Evolutionary conservation across 2,329 filamentous ascomycete genomes (phyloP), one percentile per base, ranked within the genome.

Genomic region (Gnomoniopsis sp.): DNA sequence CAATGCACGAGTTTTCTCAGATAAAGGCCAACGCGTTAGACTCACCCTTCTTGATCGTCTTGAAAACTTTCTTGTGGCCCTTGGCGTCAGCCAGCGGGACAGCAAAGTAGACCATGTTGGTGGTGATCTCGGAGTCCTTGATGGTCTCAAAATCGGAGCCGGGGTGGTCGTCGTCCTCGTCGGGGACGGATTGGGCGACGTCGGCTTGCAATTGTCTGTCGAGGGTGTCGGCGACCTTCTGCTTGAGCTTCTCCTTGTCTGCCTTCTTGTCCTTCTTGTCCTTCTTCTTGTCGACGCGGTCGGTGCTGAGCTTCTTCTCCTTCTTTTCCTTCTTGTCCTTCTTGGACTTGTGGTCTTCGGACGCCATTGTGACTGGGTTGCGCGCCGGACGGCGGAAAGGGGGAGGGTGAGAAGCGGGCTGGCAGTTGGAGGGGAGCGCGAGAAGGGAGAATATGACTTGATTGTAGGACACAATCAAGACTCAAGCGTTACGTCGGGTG

Each of bases 1-100:
- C n/a, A n/a, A n/a, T n/a, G n/a, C n/a, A n/a, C n/a, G n/a, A n/a
- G n/a, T n/a, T n/a, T n/a, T n/a, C n/a, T 55, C 47, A 41, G 43
- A 44, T 63, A 51, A 58, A 57, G 17, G 6, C n/a, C 49, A 47
- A 36, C 30, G 56, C 6, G 12, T 23, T 14, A 34, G 4, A 67
- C 78, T 54, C 74, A 86, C 83, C 80, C 73, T 84, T 84, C 79
- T 86, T 86, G 71, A 81, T 80, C 54, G 78, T 63, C 75, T 88
- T 88, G 55, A 88, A 75, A 51, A 90, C 82, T 75, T 86, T 86
- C 79, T 86, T 86, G 72, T 80, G 81, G 59, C 76, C 82, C 82
- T 96, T 95, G 63, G 91, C 90, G 64, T 92, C 87, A 30, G 88
- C 88, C 61, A 96, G 78, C 36, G 91, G 90, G 66, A 89, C 82